Evolutionary conservation across 371 early-diverging fungal genomes (phyloP).

Genomic region (Encephalitozoon romaleae): DNA sequence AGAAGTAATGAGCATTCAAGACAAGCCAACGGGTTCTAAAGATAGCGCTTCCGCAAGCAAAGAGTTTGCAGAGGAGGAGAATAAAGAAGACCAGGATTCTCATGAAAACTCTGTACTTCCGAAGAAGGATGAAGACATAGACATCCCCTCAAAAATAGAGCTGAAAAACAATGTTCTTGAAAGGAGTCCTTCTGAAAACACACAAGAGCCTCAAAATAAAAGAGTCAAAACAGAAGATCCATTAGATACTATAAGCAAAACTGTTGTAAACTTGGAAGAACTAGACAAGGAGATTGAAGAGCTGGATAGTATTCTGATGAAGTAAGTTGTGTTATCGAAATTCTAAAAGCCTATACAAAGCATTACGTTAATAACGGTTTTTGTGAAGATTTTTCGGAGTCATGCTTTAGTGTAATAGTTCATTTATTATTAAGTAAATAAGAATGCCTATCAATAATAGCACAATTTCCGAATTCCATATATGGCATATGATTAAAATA

Average conservation of each 20-base stretch:
- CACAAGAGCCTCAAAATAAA: neutral
- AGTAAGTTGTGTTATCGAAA: neutral
- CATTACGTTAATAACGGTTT: neutral
- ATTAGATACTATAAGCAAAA: neutral
- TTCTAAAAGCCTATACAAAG: neutral
- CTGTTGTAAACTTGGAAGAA: conserved; percentile 8
- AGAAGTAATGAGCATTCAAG: neutral
- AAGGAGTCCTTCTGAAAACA: neutral
- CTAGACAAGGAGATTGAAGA: conserved; percentile 21
- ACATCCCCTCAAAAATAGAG: neutral
- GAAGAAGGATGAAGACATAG: neutral
- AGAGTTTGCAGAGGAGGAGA: neutral
- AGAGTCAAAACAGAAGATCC: neutral
- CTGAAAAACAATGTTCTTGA: neutral
- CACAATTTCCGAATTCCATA: neutral
- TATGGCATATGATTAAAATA: too few species aligned
- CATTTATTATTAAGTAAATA: too few species aligned
- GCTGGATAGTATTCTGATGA: neutral
- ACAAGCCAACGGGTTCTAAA: neutral
- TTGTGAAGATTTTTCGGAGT: too few species aligned
- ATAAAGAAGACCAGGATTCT: neutral
- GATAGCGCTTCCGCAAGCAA: neutral
- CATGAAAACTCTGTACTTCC: neutral
- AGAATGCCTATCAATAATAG: too few species aligned
- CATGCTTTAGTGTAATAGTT: too few species aligned